Percentiles rank a stretch among this genome's conserved stretches.
These are phyloP conservation scores for Protomyces arabidopsidicola DNA, from an alignment of 1,139 yeast species.

Conservation along the genomic window DNA sequence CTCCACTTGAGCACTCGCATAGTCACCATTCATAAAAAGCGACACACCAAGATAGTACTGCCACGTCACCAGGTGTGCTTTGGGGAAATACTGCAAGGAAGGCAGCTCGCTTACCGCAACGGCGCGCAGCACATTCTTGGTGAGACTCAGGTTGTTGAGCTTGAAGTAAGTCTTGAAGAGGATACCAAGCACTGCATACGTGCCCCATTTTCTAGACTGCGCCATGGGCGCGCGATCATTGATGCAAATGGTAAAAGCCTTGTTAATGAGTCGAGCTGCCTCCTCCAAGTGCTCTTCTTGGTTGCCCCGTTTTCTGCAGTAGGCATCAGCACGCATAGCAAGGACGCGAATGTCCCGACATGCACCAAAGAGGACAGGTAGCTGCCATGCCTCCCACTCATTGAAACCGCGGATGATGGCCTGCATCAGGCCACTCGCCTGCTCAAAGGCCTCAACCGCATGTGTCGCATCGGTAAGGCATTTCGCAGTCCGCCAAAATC, in stretches of 20 bases:
- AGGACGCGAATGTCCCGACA: slow-evolving; percentile 52
- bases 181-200: slow-evolving; percentile 68
- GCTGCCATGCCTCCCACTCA: slow-evolving; percentile 50
- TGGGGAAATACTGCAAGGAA: slow-evolving; percentile 45
- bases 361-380: slow-evolving; percentile 53
- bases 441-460: slow-evolving; percentile 11
- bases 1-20: slow-evolving; percentile 48
- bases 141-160: slow-evolving; percentile 66
- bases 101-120: slow-evolving; percentile 59
- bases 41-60: slow-evolving; percentile 63
- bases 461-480: neutral
- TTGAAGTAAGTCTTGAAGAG: slow-evolving; percentile 68
- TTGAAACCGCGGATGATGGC: slow-evolving; percentile 17
- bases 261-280: slow-evolving; percentile 54
- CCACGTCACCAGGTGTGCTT: slow-evolving; percentile 56
- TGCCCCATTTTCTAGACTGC: slow-evolving; percentile 57
- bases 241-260: slow-evolving; percentile 69
- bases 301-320: slow-evolving; percentile 6
- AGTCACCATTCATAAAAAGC: slow-evolving; percentile 59
- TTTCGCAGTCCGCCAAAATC: slow-evolving; percentile 25
- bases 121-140: slow-evolving; percentile 73
- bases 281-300: slow-evolving; percentile 54
- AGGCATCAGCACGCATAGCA: slow-evolving; percentile 38
- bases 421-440: slow-evolving; percentile 6
- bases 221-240: slow-evolving; percentile 62